Percentiles rank a stretch among this genome's conserved stretches.
Conservation (phyloP, 2,329 filamentous ascomycete species). For the Akanthomyces muscarius region DNA sequence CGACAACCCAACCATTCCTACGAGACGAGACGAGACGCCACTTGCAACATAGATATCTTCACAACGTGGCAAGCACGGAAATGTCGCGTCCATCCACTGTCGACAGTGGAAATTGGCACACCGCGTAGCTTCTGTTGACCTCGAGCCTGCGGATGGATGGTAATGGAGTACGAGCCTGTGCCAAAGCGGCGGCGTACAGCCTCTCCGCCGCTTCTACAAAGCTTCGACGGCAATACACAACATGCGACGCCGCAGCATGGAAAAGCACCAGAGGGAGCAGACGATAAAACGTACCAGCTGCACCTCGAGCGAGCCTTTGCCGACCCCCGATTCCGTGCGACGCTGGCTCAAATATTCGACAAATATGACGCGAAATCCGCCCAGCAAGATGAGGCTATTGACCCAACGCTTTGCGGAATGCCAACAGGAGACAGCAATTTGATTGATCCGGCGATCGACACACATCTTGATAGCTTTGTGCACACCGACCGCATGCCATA, state of each 20-base stretch:
- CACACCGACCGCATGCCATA: neutral
- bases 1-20: neutral
- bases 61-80: neutral
- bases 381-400: neutral
- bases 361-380: constrained; percentile 70
- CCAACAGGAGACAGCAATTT: neutral
- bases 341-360: constrained; percentile 82
- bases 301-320: constrained; percentile 61
- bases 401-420: neutral
- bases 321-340: constrained; percentile 70
- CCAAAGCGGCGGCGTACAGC: constrained; percentile 58
- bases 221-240: constrained; percentile 7
- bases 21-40: neutral
- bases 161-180: constrained; percentile 44
- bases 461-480: neutral
- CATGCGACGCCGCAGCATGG: neutral
- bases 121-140: neutral
- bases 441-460: neutral
- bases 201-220: constrained; percentile 32
- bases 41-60: neutral
- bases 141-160: constrained; percentile 10
- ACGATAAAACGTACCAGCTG: constrained; percentile 54
- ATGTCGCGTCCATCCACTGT: neutral
- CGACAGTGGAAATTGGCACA: neutral
- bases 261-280: constrained; percentile 31